Conservation (phyloP, 2,329 filamentous ascomycete genomes). For the Calonectria leucothoes region DNA sequence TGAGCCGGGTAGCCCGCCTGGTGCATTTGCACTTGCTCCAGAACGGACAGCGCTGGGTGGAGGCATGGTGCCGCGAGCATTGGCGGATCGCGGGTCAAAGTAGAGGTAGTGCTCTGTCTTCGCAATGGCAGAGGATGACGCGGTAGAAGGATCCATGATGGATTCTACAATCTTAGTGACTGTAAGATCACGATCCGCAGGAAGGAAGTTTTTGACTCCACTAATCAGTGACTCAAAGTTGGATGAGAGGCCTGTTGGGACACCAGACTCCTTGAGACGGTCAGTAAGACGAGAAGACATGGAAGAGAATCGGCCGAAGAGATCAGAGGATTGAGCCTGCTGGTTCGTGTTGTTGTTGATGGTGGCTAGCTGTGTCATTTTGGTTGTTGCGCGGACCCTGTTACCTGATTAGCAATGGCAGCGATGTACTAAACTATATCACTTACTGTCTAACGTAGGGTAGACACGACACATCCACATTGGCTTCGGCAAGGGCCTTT, state of each 20-base stretch:
- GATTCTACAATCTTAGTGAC: slow-evolving; percentile 98
- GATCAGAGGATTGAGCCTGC: slow-evolving; percentile 73
- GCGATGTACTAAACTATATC: not conserved
- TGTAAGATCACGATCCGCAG: slow-evolving; percentile 93
- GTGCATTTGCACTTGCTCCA: slow-evolving; percentile 54
- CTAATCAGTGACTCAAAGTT: slow-evolving; percentile 96
- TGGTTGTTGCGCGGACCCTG: slow-evolving; percentile 90
- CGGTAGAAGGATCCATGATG: slow-evolving; percentile 94
- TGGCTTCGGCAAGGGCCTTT: slow-evolving; percentile 80
- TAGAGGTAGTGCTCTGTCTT: slow-evolving; percentile 98
- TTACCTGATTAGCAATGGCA: slow-evolving; percentile 38
- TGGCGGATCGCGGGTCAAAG: slow-evolving; percentile 94
- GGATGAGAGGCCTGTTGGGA: slow-evolving; percentile 74
- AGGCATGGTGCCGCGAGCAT: slow-evolving; percentile 91
- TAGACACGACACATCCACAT: slow-evolving; percentile 81
- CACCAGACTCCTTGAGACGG: slow-evolving; percentile 89
- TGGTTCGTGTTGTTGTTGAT: slow-evolving; percentile 80
- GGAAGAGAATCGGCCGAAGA: slow-evolving; percentile 93
- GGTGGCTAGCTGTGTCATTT: slow-evolving; percentile 98
- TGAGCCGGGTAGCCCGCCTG: slow-evolving; percentile 63
- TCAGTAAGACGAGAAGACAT: slow-evolving; percentile 94
- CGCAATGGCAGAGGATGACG: slow-evolving; percentile 90
- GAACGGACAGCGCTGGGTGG: slow-evolving; percentile 73
- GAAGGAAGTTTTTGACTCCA: slow-evolving; percentile 98
- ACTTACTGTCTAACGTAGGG: slow-evolving; percentile 87